Base-by-base conservation (phyloP, 352 stramenopile genomes). In the Globisporangium spiculum region DNA sequence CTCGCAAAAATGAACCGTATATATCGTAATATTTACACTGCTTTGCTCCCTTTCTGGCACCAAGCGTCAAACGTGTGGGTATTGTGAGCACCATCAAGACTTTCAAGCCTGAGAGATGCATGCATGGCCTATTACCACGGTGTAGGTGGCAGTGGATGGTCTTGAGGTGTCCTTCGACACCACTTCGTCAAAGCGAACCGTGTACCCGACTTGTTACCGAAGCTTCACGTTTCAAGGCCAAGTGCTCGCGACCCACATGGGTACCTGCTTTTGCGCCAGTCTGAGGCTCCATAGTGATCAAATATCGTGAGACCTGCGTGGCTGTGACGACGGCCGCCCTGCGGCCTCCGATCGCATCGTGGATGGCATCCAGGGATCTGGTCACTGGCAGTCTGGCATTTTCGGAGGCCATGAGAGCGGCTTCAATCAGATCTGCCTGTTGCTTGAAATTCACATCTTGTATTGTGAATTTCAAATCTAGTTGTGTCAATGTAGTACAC, bases 111-210 rank as follows among this genome's bases (percentile, higher is more conserved):
- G 32, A 38, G 8, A 38, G 32, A 38, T 9, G 4, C 30, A 38
- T 38, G 32, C 7, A 12, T 38, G 32, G 32, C 32, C 8, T 38
- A 38, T 12, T 36, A 20, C 32, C 64, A 34, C 41, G 68, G 56
- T 75, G 67, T 69, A 90, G 78, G 58, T 80, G 84, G 61, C 86
- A 83, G 70, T 93, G 91, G 41, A 98, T 76, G 44, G 74, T 75
- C 77, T 99, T 92, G 26, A 99, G 84, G 97, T 99, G n/a, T 73
- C 85, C 22, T 81, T 75, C 74, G 86, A 81, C 34, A 81, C 98
- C 50, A 96, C 80, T 79, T 99, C 98, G 71, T 99, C 97, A 76
- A 99, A 99, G 59, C 98, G 97, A 80, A 99, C 99, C 9, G 96
- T 99, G 77, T 99, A 99, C n/a, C 98, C 98, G 1, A 99, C 98